Evolutionary conservation across 2,329 filamentous ascomycete genomes (phyloP), one percentile per base, ranked within the genome.

Genomic region (Ophiostoma piceae): DNA sequence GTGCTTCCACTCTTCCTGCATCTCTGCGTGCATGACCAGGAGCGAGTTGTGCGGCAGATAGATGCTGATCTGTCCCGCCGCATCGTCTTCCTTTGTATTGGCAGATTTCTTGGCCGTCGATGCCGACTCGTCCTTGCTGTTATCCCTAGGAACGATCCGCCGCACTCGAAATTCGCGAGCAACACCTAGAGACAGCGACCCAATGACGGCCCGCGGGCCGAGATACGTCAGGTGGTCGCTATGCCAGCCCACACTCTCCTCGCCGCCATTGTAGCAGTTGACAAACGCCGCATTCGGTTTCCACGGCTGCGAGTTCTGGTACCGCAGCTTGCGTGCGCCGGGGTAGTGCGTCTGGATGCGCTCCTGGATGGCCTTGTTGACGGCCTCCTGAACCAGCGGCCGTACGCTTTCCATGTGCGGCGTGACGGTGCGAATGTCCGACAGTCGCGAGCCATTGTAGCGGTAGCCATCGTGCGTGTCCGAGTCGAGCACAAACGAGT

Each of bases 1-100:
- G 78, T 99, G 95, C 78, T 97, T 98, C 93, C 93, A 98, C 76
- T 91, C 90, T 77, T 98, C 94, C 77, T 98, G 94, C 92, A 97
- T 98, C 77, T 96, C 92, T 0, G 94, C 94, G 76, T 98, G 94
- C 95, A 99, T 98, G 11, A 98, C 84, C 0, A 99, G 84, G 0
- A 98, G 84, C 0, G 92, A 96, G 78, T 98, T 98, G 79, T 98
- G 95, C 0, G 94, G 94, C 0, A 98, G 87, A 75, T 97, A 92
- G 62, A 98, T 95, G 0, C 92, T 88, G 71, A 98, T 94, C 77
- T 97, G 94, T 3, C 94, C 94, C 75, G 91, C 87, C 0, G 85
- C 84, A 73, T 95, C 90, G 1, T 85, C 81, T 39, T 65, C 62
- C 35, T 14, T 68, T 4, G 67, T 19, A 6, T 14, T 68, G 8